Percentiles rank a stretch among this genome's conserved stretches.
phyloP scores from a whole-genome alignment of 2,329 filamentous ascomycete species.

The Canariomyces notabilis region DNA sequence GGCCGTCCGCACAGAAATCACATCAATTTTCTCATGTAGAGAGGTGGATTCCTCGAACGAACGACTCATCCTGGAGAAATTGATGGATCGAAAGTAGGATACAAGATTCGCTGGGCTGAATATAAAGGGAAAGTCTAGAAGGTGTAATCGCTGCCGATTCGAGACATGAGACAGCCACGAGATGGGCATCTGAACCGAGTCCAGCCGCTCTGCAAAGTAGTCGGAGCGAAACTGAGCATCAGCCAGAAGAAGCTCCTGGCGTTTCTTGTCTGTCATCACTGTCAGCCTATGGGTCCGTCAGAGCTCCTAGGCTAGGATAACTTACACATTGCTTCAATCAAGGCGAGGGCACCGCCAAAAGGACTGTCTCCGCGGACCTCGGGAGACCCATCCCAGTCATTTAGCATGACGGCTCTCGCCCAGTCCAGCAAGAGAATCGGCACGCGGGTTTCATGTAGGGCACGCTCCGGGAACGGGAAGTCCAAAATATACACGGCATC shows the following conservation, averaged over 20 bases:
- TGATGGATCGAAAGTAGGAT: constrained; percentile 81
- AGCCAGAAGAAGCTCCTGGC: constrained; percentile 58
- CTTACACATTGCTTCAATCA: constrained; percentile 69
- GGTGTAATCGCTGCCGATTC: constrained; percentile 61
- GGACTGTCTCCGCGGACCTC: constrained; percentile 64
- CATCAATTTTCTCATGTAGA: constrained; percentile 50
- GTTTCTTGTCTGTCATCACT: constrained; percentile 49
- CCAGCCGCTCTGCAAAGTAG: constrained; percentile 70
- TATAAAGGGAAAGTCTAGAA: constrained; percentile 76
- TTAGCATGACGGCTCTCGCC: constrained; percentile 68
- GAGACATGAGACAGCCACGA: constrained; percentile 61
- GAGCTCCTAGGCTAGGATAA: constrained; percentile 17
- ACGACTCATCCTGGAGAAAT: constrained; percentile 79
- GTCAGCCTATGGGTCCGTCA: constrained; percentile 1
- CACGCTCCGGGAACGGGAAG: constrained; percentile 47
- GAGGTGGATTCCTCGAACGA: constrained; percentile 66
- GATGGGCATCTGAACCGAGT: constrained; percentile 68
- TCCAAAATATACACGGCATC: constrained; percentile 42
- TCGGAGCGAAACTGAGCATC: constrained; percentile 69
- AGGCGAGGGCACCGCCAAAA: constrained; percentile 70
- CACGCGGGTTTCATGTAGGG: constrained; percentile 51
- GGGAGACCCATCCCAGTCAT: constrained; percentile 74
- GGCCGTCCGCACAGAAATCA: constrained; percentile 49
- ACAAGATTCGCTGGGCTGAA: constrained; percentile 70
- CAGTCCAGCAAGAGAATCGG: constrained; percentile 61